Evolutionary conservation across 768 basidiomycete species (phyloP).

Genomic region (Amanita muscaria): DNA sequence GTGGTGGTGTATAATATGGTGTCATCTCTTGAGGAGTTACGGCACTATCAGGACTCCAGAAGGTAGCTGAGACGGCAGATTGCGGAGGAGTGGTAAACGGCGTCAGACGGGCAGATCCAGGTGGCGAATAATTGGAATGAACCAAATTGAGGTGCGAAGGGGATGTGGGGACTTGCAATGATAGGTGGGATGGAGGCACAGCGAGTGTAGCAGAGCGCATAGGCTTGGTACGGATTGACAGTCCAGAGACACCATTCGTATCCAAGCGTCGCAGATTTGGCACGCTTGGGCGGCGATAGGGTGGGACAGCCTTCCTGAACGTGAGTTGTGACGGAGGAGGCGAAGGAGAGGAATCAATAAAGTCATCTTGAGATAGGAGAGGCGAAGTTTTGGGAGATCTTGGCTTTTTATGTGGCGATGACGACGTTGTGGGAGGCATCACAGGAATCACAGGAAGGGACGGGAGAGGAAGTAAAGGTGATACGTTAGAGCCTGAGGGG

Average conservation of each 20-base stretch:
- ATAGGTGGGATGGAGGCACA: conserved; percentile 37
- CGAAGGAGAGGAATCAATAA: conserved; percentile 45
- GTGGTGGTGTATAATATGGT: conserved; percentile 45
- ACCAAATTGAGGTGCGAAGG: conserved; percentile 55
- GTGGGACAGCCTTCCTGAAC: conserved; percentile 38
- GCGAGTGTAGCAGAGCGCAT: conserved; percentile 50
- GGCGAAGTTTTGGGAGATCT: conserved; percentile 9
- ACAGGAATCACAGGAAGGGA: conserved; percentile 54
- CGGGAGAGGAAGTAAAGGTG: conserved; percentile 32
- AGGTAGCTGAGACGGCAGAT: not conserved
- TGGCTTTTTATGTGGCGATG: conserved; percentile 17
- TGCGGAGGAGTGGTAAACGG: not conserved
- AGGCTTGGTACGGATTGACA: conserved; percentile 53
- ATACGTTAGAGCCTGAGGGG: conserved; percentile 25
- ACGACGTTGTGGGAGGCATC: conserved; percentile 18
- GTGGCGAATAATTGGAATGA: conserved; percentile 52
- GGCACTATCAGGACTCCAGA: not conserved
- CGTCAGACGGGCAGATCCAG: conserved; percentile 36
- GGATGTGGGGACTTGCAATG: conserved; percentile 32
- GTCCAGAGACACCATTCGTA: conserved; percentile 52
- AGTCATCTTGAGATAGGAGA: conserved; percentile 13
- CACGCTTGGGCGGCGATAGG: conserved; percentile 52
- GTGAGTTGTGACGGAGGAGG: conserved; percentile 57
- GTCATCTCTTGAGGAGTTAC: conserved; percentile 30
- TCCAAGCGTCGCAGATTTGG: conserved; percentile 55